These are phyloP conservation scores for Aspergillus ochraceus DNA, from an alignment of 2,329 filamentous ascomycete genomes.

Conservation along the genomic window DNA sequence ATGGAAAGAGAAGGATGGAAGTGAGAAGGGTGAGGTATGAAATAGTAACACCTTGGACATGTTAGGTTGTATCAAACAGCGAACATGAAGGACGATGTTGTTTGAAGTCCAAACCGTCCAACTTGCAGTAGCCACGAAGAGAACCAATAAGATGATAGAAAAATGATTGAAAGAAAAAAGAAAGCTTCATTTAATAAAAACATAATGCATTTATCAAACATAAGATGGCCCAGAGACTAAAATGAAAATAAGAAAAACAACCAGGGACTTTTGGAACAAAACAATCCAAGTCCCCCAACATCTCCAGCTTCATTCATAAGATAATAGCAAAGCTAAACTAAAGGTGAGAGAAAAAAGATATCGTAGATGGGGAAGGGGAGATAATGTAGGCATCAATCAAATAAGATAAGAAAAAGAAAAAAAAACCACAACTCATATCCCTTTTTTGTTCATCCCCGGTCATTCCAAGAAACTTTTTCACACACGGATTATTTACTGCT, in stretches of 20 bases:
- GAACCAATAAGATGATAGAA: background rate
- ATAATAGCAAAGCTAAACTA: background rate
- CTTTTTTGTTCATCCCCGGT: background rate
- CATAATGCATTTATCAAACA: slow-evolving; percentile 4
- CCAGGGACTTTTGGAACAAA: slow-evolving; percentile 1
- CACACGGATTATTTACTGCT: slow-evolving; percentile 25
- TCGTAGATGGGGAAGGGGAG: background rate
- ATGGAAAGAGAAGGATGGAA: too few species aligned
- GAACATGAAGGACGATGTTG: too few species aligned
- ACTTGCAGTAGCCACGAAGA: background rate
- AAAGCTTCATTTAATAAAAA: slow-evolving; percentile 5
- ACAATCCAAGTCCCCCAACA: background rate
- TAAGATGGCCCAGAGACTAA: slow-evolving; percentile 1
- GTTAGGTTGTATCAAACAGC: too few species aligned
- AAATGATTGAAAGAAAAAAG: background rate
- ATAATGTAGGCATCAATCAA: background rate
- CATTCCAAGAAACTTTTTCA: slow-evolving; percentile 8
- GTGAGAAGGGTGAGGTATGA: too few species aligned
- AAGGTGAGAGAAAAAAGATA: background rate
- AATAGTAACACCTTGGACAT: too few species aligned
- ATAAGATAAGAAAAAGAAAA: background rate
- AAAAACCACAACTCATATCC: slow-evolving; percentile 2
- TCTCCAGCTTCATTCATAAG: slow-evolving; percentile 3
- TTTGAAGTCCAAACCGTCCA: too few species aligned
- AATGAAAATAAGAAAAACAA: background rate